Base-by-base conservation (phyloP, 371 early-diverging fungal species). In the Haplosporangium sp. region DNA sequence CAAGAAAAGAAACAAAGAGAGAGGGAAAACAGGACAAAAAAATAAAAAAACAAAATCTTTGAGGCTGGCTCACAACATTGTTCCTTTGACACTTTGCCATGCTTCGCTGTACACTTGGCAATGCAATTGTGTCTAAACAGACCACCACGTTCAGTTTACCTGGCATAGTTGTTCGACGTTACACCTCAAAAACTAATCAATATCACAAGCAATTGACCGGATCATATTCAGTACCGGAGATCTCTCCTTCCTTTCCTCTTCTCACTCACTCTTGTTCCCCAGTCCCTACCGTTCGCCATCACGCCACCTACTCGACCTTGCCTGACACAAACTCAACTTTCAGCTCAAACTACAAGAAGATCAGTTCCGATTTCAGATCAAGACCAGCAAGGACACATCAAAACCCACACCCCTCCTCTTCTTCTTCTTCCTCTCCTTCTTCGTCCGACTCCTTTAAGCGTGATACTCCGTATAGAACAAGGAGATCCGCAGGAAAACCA, bases 91-190 rank as follows among this genome's bases (percentile, higher is more conserved):
- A 27, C 53, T 53, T 27, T 27, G 53, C 17, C 37, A 66, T 66
- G 67, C 67, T 66, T 35, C 35, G 67, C 2, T 37, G 48, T 42
- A 58, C 47, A 7, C 7, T 58, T 35, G 47, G 47, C 45, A 59
- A 35, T 4, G 58, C 48, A 5, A 38, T 47, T 20, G 67, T 42
- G 59, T 20, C 67, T 11, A 66, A 48, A 27, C 38, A 53, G 37
- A 50, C 35, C 53, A 7, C 39, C 7, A 7, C 53, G 44, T 3
- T 63, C 64, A 8, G 13, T 62, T 20, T 35, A 2, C 34, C 62
- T 5, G 20, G 5, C 6, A 8, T n/a, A 5, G 20, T 20, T 53
- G 8, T 27, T 53, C 19, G 53, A 27, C 19, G 10, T 10, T 53
- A 7, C 20, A 53, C 20, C 13, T 7, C 20, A 53, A 53, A 53